Evolutionary conservation across 2,329 filamentous ascomycete species (phyloP), one percentile per base, ranked within the genome.

Genomic region (Pseudopithomyces maydicus): DNA sequence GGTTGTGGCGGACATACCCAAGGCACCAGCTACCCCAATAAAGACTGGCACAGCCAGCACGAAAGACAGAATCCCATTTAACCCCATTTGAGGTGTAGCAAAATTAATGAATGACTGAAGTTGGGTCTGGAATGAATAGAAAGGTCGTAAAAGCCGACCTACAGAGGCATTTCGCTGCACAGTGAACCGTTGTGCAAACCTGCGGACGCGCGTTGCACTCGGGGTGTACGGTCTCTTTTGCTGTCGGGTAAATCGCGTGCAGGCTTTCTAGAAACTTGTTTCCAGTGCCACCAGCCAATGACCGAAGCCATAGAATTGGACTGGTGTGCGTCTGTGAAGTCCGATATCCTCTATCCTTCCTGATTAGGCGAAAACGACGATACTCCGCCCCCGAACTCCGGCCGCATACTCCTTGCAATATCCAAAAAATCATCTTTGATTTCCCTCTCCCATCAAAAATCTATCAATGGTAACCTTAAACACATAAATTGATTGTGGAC

Each of bases 381-480:
- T 39, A 38, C 38, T 51, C 38, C 48, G 48, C 38, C 48, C 38
- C 38, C 48, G 46, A 49, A 49, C 46, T 49, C 46, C 46, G 46
- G 7, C 33, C 46, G 46, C 41, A 49, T 39, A 38, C 33, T 26
- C 33, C 46, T 36, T 49, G 33, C 35, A 49, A 49, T 39, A 17
- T 36, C 14, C 23, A 19, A 4, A 41, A 19, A 2, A 41, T 15
- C 38, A 4, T 17, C 11, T 2, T 17, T 19, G n/a, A 10, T 19
- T 17, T 19, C 35, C 14, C 11, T 36, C 11, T 3, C 35, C 8
- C 26, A 29, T 29, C 8, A 8, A 29, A n/a, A 29, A 5, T 29
- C 26, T 8, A 29, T 29, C 26, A 29, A 29, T 29, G 4, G 26
- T 8, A 8, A 8, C 26, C 8, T 4, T 8, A 29, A 8, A 29